phyloP scores from a whole-genome alignment of 768 basidiomycete species.

The Rhizopogon vinicolor region DNA sequence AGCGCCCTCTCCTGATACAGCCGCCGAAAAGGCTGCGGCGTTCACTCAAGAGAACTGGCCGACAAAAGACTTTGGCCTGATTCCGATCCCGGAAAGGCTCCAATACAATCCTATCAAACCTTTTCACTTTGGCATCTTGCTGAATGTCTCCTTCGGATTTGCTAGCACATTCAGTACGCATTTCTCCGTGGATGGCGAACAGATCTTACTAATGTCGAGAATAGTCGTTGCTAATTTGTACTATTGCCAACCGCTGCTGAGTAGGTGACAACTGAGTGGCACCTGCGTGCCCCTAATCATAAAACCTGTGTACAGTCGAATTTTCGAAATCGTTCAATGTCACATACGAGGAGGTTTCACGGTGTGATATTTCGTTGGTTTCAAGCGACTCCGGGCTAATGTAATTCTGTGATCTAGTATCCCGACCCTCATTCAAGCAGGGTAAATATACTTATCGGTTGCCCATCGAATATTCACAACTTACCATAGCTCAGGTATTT shows the following conservation, averaged over 20 bases:
- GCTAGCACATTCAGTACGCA: slow-evolving; percentile 44
- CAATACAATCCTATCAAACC: slow-evolving; percentile 48
- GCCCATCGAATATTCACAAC: not conserved
- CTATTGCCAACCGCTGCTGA: slow-evolving; percentile 78
- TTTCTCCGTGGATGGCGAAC: not conserved
- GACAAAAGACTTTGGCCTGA: slow-evolving; percentile 51
- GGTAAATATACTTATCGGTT: slow-evolving; percentile 33
- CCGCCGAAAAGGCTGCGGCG: not conserved
- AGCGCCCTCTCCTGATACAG: not conserved
- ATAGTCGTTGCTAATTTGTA: slow-evolving; percentile 73
- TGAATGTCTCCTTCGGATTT: slow-evolving; percentile 60
- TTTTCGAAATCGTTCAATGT: slow-evolving; percentile 36
- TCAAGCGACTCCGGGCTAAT: slow-evolving; percentile 1
- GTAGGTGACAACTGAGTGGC: slow-evolving; percentile 31
- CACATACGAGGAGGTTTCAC: slow-evolving; percentile 29
- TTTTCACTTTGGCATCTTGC: slow-evolving; percentile 44
- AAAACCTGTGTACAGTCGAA: slow-evolving; percentile 14
- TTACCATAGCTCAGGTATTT: slow-evolving; percentile 49
- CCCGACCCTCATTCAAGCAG: slow-evolving; percentile 64
- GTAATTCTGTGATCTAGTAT: slow-evolving; percentile 35
- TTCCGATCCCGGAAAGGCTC: slow-evolving; percentile 57
- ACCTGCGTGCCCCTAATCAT: not conserved
- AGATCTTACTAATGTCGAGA: not conserved
- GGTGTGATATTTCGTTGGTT: slow-evolving; percentile 9
- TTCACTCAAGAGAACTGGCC: not conserved